Evolutionary conservation across 768 basidiomycete species (phyloP).

Genomic region (Thelephora aurantiotincta): DNA sequence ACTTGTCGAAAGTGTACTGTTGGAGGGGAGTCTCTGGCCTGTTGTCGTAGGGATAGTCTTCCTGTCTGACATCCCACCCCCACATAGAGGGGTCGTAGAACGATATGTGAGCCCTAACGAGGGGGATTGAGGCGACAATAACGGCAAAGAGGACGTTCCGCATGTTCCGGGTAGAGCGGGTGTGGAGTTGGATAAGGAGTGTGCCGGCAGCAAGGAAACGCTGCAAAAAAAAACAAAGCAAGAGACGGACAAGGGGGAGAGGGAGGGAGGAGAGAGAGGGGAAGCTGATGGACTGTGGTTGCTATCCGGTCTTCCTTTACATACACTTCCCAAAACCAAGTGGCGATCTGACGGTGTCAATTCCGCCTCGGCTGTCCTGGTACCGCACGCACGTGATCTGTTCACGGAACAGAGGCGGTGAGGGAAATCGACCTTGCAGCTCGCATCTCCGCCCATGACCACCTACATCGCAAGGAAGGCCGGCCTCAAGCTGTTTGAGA

Average conservation of each 20-base stretch:
- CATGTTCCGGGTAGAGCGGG: background rate
- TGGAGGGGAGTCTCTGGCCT: conserved; percentile 23
- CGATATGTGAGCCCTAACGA: conserved; percentile 13
- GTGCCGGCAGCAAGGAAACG: background rate
- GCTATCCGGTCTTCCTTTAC: background rate
- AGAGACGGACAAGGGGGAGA: background rate
- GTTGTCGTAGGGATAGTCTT: conserved; percentile 19
- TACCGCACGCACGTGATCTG: no score
- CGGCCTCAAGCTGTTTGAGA: conserved; percentile 46
- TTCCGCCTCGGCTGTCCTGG: no score
- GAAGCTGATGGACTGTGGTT: no score
- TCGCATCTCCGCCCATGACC: conserved; percentile 8
- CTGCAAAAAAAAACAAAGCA: background rate
- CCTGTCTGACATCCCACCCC: conserved; percentile 23
- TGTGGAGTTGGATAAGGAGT: background rate
- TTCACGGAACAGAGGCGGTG: no score
- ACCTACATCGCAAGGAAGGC: conserved; percentile 21
- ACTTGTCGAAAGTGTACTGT: conserved; percentile 17
- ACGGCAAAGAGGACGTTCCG: conserved; percentile 1
- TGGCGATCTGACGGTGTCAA: no score
- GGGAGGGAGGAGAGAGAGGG: background rate
- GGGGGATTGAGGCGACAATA: conserved; percentile 7
- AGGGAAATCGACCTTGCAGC: no score
- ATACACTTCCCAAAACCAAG: conserved; percentile 8
- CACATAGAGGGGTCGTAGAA: conserved; percentile 22